These are phyloP conservation scores for Achlya hypogyna DNA, from an alignment of 352 stramenopile species.

Conservation along the genomic window DNA sequence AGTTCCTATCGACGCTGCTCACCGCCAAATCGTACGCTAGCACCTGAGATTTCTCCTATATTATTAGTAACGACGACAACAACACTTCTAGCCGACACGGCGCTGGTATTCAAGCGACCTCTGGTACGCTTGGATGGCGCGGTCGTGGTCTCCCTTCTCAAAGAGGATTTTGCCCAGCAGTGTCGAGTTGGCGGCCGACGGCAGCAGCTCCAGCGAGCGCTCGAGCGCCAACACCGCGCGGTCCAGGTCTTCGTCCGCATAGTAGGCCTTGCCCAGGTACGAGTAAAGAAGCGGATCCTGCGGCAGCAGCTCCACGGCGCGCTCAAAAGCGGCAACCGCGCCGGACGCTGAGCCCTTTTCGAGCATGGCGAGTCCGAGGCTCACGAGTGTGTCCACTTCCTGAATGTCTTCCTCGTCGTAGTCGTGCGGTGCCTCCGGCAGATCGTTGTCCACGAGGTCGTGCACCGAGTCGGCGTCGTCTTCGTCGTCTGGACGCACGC, in stretches of 20 bases:
- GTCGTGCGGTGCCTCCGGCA: conserved; percentile 42
- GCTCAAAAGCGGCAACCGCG: conserved; percentile 71
- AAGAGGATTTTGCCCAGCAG: conserved; percentile 81
- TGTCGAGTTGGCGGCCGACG: conserved; percentile 75
- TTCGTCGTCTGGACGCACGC: conserved; percentile 24
- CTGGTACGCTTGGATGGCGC: conserved; percentile 78
- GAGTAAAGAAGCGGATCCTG: conserved; percentile 61
- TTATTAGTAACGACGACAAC: neutral
- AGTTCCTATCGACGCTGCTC: neutral
- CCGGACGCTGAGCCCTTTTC: conserved; percentile 68
- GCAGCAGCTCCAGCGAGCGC: conserved; percentile 56
- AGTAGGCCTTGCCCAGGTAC: conserved; percentile 73
- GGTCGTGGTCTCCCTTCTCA: conserved; percentile 80
- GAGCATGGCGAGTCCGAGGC: conserved; percentile 70
- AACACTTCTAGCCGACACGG: neutral
- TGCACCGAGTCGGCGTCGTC: neutral
- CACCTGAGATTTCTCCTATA: neutral
- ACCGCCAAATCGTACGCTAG: neutral
- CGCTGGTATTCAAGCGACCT: conserved; percentile 64
- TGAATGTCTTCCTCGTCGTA: conserved; percentile 4
- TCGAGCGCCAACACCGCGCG: conserved; percentile 54
- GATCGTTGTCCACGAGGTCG: conserved; percentile 50
- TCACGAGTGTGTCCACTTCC: conserved; percentile 79
- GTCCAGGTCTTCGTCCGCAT: conserved; percentile 77
- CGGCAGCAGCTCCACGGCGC: conserved; percentile 73